A percentile compares a stretch with the other conserved stretches of the same genome.
Conservation (phyloP, 345 rosid genomes). For the Corchorus capsularis region DNA sequence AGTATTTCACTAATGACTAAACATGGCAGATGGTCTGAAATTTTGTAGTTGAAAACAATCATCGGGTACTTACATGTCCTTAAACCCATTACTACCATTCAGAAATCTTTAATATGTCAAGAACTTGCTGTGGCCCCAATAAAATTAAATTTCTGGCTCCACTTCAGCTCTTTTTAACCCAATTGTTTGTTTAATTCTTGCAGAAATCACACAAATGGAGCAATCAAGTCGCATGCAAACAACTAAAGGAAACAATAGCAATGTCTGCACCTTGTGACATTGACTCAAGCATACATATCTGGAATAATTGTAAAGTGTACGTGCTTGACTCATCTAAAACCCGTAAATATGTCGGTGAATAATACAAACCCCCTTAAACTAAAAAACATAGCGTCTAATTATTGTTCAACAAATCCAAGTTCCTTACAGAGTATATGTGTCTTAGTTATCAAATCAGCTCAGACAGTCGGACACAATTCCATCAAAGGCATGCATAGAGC, state of each 20-base stretch:
- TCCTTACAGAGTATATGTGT: neutral
- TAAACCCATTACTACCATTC: constrained; percentile 2
- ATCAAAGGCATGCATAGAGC: neutral
- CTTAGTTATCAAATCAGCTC: neutral
- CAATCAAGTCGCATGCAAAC: neutral
- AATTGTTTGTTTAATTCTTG: neutral
- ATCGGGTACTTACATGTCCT: neutral
- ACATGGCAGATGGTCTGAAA: too few relatives aligned
- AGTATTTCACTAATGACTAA: too few relatives aligned
- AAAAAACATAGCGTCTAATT: neutral
- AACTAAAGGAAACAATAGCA: neutral
- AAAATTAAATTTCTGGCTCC: neutral
- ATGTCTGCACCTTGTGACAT: neutral
- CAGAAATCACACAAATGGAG: neutral
- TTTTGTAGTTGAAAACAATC: too few relatives aligned
- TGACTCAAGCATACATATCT: neutral
- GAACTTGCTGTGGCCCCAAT: neutral
- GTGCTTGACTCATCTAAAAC: constrained; percentile 13
- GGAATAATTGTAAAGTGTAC: neutral
- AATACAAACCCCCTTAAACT: neutral
- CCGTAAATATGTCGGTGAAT: neutral
- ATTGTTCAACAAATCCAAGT: constrained; percentile 14
- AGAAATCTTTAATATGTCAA: neutral
- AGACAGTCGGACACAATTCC: constrained; percentile 2
- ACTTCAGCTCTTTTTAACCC: constrained; percentile 3